Evolutionary conservation across 768 basidiomycete species (phyloP).

Genomic region (Lentinus brumalis): DNA sequence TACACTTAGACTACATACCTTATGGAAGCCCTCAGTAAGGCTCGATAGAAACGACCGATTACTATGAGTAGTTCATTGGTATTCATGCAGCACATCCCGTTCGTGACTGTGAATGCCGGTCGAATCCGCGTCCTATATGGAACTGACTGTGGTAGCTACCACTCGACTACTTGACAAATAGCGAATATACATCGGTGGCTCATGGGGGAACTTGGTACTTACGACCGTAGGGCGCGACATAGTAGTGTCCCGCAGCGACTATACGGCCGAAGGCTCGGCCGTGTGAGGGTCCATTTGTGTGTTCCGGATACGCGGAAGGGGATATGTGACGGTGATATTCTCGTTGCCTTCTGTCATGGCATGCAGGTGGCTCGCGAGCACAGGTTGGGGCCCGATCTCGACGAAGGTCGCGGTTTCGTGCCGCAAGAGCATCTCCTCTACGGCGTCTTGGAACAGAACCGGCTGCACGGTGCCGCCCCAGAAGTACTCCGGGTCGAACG

Average conservation of each 20-base stretch:
- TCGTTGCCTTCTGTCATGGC: slow-evolving; percentile 23
- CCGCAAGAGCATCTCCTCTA: slow-evolving; percentile 26
- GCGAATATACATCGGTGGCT: no score
- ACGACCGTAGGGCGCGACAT: slow-evolving; percentile 12
- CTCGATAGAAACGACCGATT: no score
- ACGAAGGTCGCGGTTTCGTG: slow-evolving; percentile 35
- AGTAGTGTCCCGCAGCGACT: slow-evolving; percentile 32
- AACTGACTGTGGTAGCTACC: no score
- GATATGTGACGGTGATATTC: slow-evolving; percentile 25
- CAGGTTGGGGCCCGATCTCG: slow-evolving; percentile 45
- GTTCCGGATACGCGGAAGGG: slow-evolving; percentile 26
- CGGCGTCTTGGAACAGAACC: slow-evolving; percentile 39
- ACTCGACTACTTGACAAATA: no score
- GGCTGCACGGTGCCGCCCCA: slow-evolving; percentile 43
- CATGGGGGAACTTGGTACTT: no score
- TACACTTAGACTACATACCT: no score
- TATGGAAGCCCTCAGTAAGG: no score
- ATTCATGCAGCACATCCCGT: no score
- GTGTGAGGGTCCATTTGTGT: slow-evolving; percentile 18
- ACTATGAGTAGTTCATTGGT: no score
- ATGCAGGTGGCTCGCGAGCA: slow-evolving; percentile 37
- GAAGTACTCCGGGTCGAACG: slow-evolving; percentile 41
- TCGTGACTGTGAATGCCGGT: no score
- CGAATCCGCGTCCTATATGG: no score
- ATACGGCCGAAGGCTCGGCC: slow-evolving; percentile 32